Conservation (phyloP, 2,329 filamentous ascomycete species). For the Onygena corvina region DNA sequence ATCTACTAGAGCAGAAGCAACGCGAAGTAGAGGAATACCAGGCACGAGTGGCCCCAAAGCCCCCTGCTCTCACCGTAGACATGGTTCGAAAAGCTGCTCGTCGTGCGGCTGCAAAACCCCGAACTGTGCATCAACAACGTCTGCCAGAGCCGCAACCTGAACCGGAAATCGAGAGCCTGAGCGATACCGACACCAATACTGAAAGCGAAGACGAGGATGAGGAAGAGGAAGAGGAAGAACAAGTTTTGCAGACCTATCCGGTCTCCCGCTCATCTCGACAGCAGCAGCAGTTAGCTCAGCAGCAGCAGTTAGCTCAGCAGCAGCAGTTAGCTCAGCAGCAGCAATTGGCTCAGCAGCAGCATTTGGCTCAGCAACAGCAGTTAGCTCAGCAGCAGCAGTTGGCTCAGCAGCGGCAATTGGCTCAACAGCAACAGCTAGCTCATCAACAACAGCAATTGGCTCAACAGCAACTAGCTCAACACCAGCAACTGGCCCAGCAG, state of each 20-base stretch:
- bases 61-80: slow-evolving; percentile 6
- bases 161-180: background rate
- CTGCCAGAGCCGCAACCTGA: background rate
- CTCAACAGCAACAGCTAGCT: no score
- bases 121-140: background rate
- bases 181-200: slow-evolving; percentile 2
- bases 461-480: no score
- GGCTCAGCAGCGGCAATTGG: no score
- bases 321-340: no score
- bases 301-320: no score
- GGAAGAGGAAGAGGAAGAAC: background rate
- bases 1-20: slow-evolving; percentile 28
- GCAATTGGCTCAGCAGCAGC: no score
- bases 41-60: slow-evolving; percentile 20
- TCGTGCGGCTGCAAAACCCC: background rate
- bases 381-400: no score
- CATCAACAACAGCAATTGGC: no score
- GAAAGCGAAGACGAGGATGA: background rate
- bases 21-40: slow-evolving; percentile 32
- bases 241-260: background rate
- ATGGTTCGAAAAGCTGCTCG: slow-evolving; percentile 11
- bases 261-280: background rate
- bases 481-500: no score
- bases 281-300: no score
- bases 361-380: no score